These are phyloP conservation scores for Pseudotsuga menziesii DNA, from an alignment of 75 land plant species.

Conservation along the genomic window DNA sequence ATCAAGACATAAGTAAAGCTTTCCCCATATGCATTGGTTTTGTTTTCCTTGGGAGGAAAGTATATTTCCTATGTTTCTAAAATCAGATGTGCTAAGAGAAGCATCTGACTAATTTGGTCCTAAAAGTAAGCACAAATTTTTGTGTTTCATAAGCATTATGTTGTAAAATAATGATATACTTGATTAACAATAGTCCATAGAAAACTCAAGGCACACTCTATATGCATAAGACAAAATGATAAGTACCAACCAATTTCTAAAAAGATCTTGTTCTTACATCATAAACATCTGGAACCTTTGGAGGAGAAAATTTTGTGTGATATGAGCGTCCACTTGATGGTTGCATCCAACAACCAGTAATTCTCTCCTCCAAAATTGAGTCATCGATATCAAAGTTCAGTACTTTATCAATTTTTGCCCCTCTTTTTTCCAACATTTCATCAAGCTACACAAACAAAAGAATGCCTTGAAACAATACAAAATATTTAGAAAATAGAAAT, in stretches of 20 bases:
- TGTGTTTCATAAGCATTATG: not conserved
- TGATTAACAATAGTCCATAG: not conserved
- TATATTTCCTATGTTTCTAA: not conserved
- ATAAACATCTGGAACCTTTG: constrained; percentile 82
- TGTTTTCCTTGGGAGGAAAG: not conserved
- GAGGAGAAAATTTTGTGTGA: constrained; percentile 93
- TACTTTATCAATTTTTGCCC: constrained; percentile 69
- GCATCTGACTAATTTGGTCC: not conserved
- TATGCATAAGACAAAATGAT: not conserved
- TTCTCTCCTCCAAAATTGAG: constrained; percentile 84
- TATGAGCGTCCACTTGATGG: constrained; percentile 83
- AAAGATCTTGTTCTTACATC: constrained; percentile 55
- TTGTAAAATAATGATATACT: not conserved
- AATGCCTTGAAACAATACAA: constrained; percentile 8
- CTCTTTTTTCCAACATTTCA: constrained; percentile 75
- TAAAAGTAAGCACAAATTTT: not conserved
- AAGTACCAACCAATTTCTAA: not conserved
- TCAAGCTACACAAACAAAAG: constrained; percentile 56
- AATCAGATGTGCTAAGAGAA: not conserved
- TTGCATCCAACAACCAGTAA: constrained; percentile 97
- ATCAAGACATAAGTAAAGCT: no score
- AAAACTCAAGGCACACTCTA: not conserved
- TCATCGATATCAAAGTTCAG: constrained; percentile 87
- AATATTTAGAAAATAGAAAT: not conserved
- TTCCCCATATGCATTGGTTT: not conserved